These are phyloP conservation scores for Tripterygium wilfordii DNA, from an alignment of 177 flowering plant species.

Conservation along the genomic window DNA sequence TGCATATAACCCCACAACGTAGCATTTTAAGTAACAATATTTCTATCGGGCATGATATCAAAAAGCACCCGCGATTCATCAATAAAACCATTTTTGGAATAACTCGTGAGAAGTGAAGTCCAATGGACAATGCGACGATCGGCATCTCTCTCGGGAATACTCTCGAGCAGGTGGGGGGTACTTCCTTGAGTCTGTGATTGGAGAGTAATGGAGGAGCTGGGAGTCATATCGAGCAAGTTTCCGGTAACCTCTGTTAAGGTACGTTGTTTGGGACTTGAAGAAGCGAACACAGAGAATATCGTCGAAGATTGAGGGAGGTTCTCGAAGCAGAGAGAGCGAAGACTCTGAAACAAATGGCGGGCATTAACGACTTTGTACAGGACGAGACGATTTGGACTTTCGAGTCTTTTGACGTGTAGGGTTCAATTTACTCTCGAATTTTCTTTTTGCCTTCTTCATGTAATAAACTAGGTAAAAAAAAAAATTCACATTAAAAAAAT, in stretches of 20 bases:
- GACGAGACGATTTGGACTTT: no score
- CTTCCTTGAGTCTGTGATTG: slow-evolving; percentile 15
- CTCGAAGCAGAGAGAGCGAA: no score
- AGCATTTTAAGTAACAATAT: slow-evolving; percentile 43
- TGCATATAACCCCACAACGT: slow-evolving; percentile 44
- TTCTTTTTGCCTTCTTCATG: no score
- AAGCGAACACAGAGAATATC: no score
- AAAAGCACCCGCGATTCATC: slow-evolving; percentile 43
- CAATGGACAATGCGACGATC: slow-evolving; percentile 20
- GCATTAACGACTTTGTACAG: no score
- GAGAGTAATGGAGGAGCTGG: slow-evolving; percentile 19
- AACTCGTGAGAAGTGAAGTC: slow-evolving; percentile 38
- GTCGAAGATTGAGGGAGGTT: no score
- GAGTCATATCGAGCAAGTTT: slow-evolving; percentile 17
- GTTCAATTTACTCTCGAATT: no score
- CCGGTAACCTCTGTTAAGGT: neutral
- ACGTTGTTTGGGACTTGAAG: slow-evolving; percentile 8
- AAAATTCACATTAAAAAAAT: no score
- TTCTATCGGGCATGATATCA: slow-evolving; percentile 42
- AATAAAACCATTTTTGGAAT: slow-evolving; percentile 30
- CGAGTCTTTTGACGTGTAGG: no score
- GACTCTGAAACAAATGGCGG: no score
- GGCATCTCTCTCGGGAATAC: slow-evolving; percentile 22
- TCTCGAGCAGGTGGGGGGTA: slow-evolving; percentile 35
- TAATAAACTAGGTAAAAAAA: no score